Base-by-base conservation (phyloP, 148 eudicot genomes). In the Bassia scoparia region DNA sequence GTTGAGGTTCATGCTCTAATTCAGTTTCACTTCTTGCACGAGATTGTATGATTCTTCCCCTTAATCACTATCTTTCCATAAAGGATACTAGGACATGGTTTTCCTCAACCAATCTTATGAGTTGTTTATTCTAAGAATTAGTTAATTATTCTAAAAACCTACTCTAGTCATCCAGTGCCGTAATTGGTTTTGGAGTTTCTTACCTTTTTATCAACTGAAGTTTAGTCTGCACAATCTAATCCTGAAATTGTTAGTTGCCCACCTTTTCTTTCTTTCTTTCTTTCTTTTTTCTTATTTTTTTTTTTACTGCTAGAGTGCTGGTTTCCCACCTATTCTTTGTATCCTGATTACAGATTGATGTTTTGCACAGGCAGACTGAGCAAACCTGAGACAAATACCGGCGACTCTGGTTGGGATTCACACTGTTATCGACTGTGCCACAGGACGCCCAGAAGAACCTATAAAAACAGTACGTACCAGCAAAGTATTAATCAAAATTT, bases 381-480 rank as follows among this genome's bases (percentile, higher is more conserved):
- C 87, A 96, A 86, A 78, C 99, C 99, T 29, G 99, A 92, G 83
- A 84, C 94, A 4, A n/a, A 88, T 96, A 72, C 97, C 99, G 18
- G 97, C 99, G 30, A 96, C 99, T 64, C 78, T 96, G 79, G 92
- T 96, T 60, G 99, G 99, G 50, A 62, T 96, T 56, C 99, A 96
- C 72, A 96, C 99, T 2, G 78, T 92, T 59, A 91, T 96, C 71
- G 97, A 96, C 67, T 96, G 97, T 69, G 99, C 99, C 71, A 96
- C 97, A 31, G 99, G 99, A 74, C 94, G 99, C 43, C 99, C 99
- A 7, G 99, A 96, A 82, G 99, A 96, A 71, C 99, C 99, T 68
- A 96, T 96, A 52, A 96, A 86, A 87, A 96, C 88, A 82, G 99
- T 92, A 82, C 78, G 92, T n/a, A 11, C 59, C 50, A 56, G n/a